Evolutionary conservation across 2,329 filamentous ascomycete genomes (phyloP), one percentile per base, ranked within the genome.

Genomic region (Alternaria infectoria): DNA sequence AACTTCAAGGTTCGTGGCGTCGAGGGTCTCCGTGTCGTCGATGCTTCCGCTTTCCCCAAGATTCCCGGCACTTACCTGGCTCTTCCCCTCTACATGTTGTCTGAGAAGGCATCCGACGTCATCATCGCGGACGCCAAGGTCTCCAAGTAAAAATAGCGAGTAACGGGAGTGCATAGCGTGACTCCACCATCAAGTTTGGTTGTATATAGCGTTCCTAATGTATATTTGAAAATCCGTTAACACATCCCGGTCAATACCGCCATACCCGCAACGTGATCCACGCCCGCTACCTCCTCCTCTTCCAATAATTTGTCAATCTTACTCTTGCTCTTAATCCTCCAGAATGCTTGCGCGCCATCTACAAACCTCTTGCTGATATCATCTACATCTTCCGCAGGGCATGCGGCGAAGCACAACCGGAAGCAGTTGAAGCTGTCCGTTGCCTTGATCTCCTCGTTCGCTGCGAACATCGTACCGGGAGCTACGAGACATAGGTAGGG

Each of bases 331-430:
- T 90, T 92, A 70, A 96, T 89, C 67, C 86, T 84, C 90, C 92
- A 97, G 79, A 97, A 97, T 23, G 84, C 86, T 62, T 88, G 86
- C 19, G 93, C 86, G 0, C 90, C 93, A 32, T 88, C 85, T 0
- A 87, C 88, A 72, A 96, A 89, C 25, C 90, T 81, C 74, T 86
- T 81, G 7, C 87, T 89, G 66, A 89, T 88, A 6, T 80, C 79
- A 23, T 85, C 86, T 6, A 97, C 83, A 44, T 91, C 87, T 43
- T 90, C 89, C 58, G 90, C 90, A n/a, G 87, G 84, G 79, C 93
- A 90, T 2, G 93, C 93, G 1, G 93, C 93, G 81, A 97, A 97
- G 80, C 93, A 97, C 36, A 97, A 75, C 13, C 94, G 84, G 77
- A 89, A 89, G 77, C 90, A 95, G 69, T 86, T 86, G 88, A 90